Percentiles rank a stretch among this genome's conserved stretches.
Evolutionary conservation across 805 yeast genomes (phyloP).

Genomic region (Spathaspora passalidarum): DNA sequence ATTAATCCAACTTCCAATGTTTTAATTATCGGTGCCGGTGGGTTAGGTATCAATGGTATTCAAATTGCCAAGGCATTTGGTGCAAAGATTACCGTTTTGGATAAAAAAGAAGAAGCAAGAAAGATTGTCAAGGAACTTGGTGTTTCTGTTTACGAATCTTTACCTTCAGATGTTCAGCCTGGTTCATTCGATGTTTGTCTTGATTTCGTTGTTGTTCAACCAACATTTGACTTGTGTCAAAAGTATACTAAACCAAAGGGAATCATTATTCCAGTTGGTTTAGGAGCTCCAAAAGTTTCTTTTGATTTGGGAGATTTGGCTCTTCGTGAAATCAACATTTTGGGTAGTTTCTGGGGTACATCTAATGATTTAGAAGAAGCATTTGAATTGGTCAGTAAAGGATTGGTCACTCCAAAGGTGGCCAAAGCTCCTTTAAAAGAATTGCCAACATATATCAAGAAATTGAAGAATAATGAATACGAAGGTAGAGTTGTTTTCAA

Average conservation of each 20-base stretch:
- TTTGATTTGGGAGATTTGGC: conserved; percentile 35
- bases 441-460: conserved; percentile 32
- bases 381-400: conserved; percentile 37
- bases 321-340: conserved; percentile 36
- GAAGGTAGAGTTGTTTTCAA: conserved; percentile 11
- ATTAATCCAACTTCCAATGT: conserved; percentile 35
- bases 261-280: conserved; percentile 41
- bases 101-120: conserved; percentile 26
- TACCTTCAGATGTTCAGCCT: conserved; percentile 17
- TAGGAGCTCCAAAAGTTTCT: conserved; percentile 30
- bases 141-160: conserved; percentile 39
- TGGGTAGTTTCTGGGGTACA: conserved; percentile 44
- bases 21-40: conserved; percentile 40
- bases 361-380: conserved; percentile 40
- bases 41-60: conserved; percentile 40
- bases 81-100: conserved; percentile 31
- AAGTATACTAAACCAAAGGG: conserved; percentile 36
- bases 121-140: conserved; percentile 30
- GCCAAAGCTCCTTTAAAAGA: conserved; percentile 27
- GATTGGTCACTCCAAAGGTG: conserved; percentile 38
- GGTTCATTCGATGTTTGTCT: conserved; percentile 40
- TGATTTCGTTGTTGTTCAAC: conserved; percentile 37
- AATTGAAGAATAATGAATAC: conserved; percentile 31
- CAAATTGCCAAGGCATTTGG: conserved; percentile 34
- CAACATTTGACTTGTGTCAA: conserved; percentile 24